Percentiles rank a stretch among this genome's conserved stretches.
phyloP scores from a whole-genome alignment of 805 yeast species.

The Tanozyma kutaoensis region DNA sequence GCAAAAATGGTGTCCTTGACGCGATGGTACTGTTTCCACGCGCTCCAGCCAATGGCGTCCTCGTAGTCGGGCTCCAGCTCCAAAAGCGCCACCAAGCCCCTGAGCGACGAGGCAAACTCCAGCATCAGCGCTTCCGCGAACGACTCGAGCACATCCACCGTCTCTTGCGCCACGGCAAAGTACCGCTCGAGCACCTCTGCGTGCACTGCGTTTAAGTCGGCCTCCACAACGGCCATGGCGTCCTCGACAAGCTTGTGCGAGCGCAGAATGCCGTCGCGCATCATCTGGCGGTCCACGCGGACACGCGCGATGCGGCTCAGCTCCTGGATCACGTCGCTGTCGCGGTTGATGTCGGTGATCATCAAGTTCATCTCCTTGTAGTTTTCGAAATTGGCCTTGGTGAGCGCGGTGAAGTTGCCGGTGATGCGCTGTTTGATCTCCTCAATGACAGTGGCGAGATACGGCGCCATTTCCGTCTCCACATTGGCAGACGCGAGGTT shows the following conservation, averaged over 20 bases:
- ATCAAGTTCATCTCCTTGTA: conserved; percentile 17
- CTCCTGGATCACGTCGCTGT: conserved; percentile 15
- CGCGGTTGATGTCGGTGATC: conserved; percentile 19
- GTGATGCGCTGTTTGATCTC: conserved; percentile 12
- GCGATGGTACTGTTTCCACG: conserved; percentile 41
- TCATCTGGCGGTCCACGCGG: conserved; percentile 16
- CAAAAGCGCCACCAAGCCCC: conserved; percentile 32
- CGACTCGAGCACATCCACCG: conserved; percentile 59
- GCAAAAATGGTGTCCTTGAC: conserved; percentile 41
- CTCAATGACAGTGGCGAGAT: conserved; percentile 11
- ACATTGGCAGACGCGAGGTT: conserved; percentile 19
- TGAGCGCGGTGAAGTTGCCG: conserved; percentile 13
- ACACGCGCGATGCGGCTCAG: conserved; percentile 5
- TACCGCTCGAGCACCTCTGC: conserved; percentile 14
- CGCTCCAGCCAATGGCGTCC: conserved; percentile 11
- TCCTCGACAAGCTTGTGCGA: conserved; percentile 11
- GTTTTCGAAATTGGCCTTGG: conserved; percentile 12
- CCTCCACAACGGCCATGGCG: conserved; percentile 11
- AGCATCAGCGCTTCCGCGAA: conserved; percentile 56
- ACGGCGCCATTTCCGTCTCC: conserved; percentile 16
- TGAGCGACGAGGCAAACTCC: conserved; percentile 53
- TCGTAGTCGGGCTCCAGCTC: conserved; percentile 4
- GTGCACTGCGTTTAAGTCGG: conserved; percentile 13
- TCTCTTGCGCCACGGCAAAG: conserved; percentile 18
- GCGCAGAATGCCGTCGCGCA: conserved; percentile 18